Conservation (phyloP, 768 basidiomycete genomes). For the Mrakia frigida region DNA sequence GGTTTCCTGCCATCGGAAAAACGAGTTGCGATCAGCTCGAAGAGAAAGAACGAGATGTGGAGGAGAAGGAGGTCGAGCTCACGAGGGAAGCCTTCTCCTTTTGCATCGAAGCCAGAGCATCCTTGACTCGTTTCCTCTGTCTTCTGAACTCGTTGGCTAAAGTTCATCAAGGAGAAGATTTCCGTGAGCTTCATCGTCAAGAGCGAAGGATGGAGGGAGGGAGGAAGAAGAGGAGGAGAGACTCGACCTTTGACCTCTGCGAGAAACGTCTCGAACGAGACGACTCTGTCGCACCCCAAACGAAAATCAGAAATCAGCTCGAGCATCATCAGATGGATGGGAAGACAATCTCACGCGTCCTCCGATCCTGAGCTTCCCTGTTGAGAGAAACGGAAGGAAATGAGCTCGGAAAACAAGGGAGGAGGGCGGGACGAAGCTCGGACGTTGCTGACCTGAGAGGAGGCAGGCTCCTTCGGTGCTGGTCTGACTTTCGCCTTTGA, state of each 20-base stretch:
- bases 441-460: no score
- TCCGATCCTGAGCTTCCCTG: no score
- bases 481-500: no score
- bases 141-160: not conserved
- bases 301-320: not conserved
- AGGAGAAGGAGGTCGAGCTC: not conserved
- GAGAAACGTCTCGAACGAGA: slow-evolving; percentile 2
- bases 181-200: not conserved
- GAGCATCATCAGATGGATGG: not conserved
- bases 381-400: no score
- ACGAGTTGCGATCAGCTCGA: not conserved
- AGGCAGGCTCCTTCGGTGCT: no score
- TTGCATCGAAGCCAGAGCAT: not conserved
- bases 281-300: not conserved
- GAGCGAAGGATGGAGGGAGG: not conserved
- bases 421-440: no score
- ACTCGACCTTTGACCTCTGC: not conserved
- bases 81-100: not conserved
- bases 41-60: no score
- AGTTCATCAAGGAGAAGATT: no score
- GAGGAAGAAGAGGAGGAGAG: not conserved
- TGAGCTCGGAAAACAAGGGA: no score
- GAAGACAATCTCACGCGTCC: no score
- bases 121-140: slow-evolving; percentile 12
- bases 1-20: not conserved